Percentiles rank a stretch among this genome's conserved stretches.
Evolutionary conservation across 2,329 filamentous ascomycete genomes (phyloP).

Genomic region (Rhytidhysteron rufulum): DNA sequence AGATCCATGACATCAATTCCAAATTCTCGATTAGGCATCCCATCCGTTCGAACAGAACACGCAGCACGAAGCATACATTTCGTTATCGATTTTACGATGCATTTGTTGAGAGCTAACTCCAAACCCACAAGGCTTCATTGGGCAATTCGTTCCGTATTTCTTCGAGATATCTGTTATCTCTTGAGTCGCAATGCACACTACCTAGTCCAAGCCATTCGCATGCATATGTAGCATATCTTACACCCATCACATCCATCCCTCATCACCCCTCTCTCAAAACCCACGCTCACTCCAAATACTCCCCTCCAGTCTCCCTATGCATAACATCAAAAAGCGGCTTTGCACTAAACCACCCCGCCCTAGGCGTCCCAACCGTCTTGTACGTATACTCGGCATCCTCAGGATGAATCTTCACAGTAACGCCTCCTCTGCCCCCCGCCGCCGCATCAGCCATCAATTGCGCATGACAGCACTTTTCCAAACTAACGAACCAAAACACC

Average conservation of each 20-base stretch:
- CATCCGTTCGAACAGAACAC: too few species aligned
- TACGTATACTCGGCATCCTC: conserved; percentile 67
- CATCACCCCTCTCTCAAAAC: background rate
- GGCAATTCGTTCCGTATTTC: too few species aligned
- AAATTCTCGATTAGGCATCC: too few species aligned
- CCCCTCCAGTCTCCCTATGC: conserved; percentile 56
- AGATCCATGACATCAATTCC: too few species aligned
- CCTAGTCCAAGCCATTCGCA: too few species aligned
- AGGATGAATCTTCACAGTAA: conserved; percentile 64
- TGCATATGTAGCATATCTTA: too few species aligned
- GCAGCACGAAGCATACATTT: too few species aligned
- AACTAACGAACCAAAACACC: conserved; percentile 51
- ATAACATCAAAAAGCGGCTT: conserved; percentile 70
- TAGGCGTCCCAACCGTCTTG: conserved; percentile 58
- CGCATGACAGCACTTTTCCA: conserved; percentile 53
- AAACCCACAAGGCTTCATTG: too few species aligned
- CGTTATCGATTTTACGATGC: too few species aligned
- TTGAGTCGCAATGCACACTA: too few species aligned
- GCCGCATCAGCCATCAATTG: conserved; percentile 54
- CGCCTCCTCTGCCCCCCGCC: conserved; percentile 57
- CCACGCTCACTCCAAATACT: conserved; percentile 46
- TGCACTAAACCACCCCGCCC: conserved; percentile 66
- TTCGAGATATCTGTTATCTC: too few species aligned
- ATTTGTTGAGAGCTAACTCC: too few species aligned
- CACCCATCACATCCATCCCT: background rate